Percentiles rank a stretch among this genome's conserved stretches.
Evolutionary conservation across 352 stramenopile genomes (phyloP).

Genomic region (Phytophthora brassicae): DNA sequence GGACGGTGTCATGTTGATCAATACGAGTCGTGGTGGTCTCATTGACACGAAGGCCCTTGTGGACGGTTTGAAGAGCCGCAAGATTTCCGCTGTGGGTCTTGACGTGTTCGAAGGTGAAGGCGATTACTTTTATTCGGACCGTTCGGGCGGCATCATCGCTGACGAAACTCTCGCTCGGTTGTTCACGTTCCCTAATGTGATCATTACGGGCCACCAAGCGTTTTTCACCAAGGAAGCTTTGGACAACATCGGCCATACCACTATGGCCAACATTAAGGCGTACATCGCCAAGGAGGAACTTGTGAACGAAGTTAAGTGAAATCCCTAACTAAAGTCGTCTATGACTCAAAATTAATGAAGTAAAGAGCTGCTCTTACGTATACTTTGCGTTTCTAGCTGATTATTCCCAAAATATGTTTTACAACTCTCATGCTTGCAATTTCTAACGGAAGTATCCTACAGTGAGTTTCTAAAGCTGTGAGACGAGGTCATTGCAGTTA

Average conservation of each 20-base stretch:
- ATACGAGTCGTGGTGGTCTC: slow-evolving; percentile 86
- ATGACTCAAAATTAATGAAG: too few relatives aligned
- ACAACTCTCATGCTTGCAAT: too few relatives aligned
- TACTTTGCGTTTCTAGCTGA: too few relatives aligned
- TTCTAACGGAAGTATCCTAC: too few relatives aligned
- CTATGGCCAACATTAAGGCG: too few relatives aligned
- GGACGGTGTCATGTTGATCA: slow-evolving; percentile 93
- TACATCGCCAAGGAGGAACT: slow-evolving; percentile 46
- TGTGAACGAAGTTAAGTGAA: slow-evolving; percentile 62
- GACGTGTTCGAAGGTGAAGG: slow-evolving; percentile 90
- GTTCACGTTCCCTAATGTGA: slow-evolving; percentile 83
- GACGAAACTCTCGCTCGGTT: slow-evolving; percentile 73
- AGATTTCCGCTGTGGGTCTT: slow-evolving; percentile 77
- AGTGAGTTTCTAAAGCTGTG: too few relatives aligned
- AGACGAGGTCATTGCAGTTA: too few relatives aligned
- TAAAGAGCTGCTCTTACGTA: too few relatives aligned
- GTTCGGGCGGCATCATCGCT: slow-evolving; percentile 62
- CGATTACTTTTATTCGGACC: slow-evolving; percentile 79
- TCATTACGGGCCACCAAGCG: too few relatives aligned
- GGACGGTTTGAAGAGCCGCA: slow-evolving; percentile 70
- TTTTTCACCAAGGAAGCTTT: slow-evolving; percentile 80
- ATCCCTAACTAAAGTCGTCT: too few relatives aligned
- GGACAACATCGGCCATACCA: slow-evolving; percentile 72
- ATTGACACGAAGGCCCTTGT: slow-evolving; percentile 86
- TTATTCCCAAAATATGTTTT: too few relatives aligned